phyloP scores from a whole-genome alignment of 2,329 filamentous ascomycete species.

The Aspergillus neotritici region DNA sequence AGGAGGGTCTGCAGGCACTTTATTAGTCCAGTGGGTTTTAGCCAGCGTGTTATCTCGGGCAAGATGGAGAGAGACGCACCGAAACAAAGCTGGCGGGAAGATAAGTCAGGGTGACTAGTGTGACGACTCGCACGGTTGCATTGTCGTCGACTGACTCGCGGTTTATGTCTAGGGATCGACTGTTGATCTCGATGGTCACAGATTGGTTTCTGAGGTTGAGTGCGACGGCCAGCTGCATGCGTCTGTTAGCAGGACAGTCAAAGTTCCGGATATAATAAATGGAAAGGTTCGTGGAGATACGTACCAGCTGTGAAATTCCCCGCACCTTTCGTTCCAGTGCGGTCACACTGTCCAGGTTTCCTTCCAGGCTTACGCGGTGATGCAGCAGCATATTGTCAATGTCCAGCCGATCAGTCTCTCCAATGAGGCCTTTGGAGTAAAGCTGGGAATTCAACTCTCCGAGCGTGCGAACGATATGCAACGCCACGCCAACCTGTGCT shows the following conservation, averaged over 20 bases:
- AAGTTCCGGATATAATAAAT: background rate
- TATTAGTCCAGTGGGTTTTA: background rate
- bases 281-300: background rate
- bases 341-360: constrained; percentile 10
- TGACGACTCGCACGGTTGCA: constrained; percentile 22
- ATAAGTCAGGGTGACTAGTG: constrained; percentile 26
- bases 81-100: constrained; percentile 34
- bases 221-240: constrained; percentile 12
- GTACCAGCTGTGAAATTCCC: constrained; percentile 14
- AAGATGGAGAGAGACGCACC: constrained; percentile 16
- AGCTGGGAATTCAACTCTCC: constrained; percentile 8
- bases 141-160: constrained; percentile 20
- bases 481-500: constrained; percentile 4
- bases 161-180: constrained; percentile 14
- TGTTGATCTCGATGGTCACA: constrained; percentile 10
- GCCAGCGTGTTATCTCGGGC: background rate
- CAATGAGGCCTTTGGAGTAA: background rate
- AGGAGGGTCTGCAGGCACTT: constrained; percentile 12
- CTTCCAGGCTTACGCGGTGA: constrained; percentile 9
- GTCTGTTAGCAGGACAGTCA: background rate
- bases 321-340: constrained; percentile 14
- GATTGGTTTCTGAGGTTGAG: constrained; percentile 10
- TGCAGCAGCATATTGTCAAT: constrained; percentile 4
- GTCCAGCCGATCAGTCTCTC: constrained; percentile 1
- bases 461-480: constrained; percentile 8